phyloP scores from a whole-genome alignment of 306 rosid species.

The Vigna angularis region DNA sequence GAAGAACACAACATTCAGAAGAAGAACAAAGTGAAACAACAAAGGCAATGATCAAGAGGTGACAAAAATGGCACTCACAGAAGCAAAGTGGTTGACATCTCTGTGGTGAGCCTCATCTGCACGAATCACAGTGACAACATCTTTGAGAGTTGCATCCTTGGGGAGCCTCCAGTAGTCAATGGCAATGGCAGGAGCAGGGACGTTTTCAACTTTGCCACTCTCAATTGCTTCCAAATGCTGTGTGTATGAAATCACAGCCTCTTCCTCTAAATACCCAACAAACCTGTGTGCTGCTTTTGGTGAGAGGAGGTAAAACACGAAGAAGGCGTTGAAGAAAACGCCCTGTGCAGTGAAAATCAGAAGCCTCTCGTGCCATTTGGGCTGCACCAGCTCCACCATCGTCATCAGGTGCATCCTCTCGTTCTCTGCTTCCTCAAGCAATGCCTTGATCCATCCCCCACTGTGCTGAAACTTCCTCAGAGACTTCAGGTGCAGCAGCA shows the following conservation, averaged over 20 bases:
- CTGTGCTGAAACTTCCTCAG: conserved; percentile 71
- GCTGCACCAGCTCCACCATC: conserved; percentile 78
- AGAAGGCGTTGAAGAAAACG: conserved; percentile 80
- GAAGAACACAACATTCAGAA: background rate
- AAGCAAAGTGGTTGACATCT: conserved; percentile 85
- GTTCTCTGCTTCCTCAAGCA: conserved; percentile 87
- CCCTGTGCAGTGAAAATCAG: conserved; percentile 77
- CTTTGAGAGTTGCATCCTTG: conserved; percentile 69
- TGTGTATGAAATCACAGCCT: conserved; percentile 74
- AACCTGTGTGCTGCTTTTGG: conserved; percentile 77
- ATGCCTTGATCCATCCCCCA: conserved; percentile 83
- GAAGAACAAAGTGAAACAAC: background rate
- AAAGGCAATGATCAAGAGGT: background rate
- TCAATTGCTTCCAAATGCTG: conserved; percentile 64
- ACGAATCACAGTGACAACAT: conserved; percentile 77
- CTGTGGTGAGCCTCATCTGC: conserved; percentile 89
- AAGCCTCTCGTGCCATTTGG: conserved; percentile 75
- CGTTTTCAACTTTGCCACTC: conserved; percentile 67
- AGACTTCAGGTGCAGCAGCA: conserved; percentile 70
- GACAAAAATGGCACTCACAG: conserved; percentile 51
- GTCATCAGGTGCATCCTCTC: conserved; percentile 94
- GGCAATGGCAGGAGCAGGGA: conserved; percentile 81
- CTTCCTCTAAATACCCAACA: conserved; percentile 84
- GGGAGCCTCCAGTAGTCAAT: conserved; percentile 88
- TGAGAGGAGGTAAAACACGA: conserved; percentile 61